Conservation (phyloP, 805 yeast genomes). For the Starmerella sirachaensis region DNA sequence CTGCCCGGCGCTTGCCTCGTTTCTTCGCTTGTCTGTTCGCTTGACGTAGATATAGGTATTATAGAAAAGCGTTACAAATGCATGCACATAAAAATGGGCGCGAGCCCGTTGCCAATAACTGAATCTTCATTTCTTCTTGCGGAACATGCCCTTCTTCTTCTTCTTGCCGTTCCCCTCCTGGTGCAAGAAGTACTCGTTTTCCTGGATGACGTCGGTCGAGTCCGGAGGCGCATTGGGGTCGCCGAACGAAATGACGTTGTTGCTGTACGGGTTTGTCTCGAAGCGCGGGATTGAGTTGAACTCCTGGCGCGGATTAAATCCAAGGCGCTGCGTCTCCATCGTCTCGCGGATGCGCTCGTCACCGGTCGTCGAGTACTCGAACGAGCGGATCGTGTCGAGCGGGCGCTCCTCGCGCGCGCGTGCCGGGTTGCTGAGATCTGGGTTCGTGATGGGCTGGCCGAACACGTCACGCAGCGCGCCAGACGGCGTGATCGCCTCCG, state of each 20-base stretch:
- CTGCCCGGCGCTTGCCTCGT: no score
- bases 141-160: slow-evolving; percentile 73
- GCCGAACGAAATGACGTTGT: slow-evolving; percentile 32
- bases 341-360: slow-evolving; percentile 69
- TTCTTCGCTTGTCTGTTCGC: no score
- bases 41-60: no score
- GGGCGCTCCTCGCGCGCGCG: slow-evolving; percentile 93
- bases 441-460: slow-evolving; percentile 64
- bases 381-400: slow-evolving; percentile 83
- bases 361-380: slow-evolving; percentile 90
- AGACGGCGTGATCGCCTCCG: slow-evolving; percentile 35
- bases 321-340: slow-evolving; percentile 63
- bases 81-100: no score
- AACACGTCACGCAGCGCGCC: slow-evolving; percentile 64
- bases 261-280: slow-evolving; percentile 30
- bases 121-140: slow-evolving; percentile 44
- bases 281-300: slow-evolving; percentile 46
- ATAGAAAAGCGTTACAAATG: no score
- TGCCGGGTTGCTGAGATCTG: slow-evolving; percentile 89
- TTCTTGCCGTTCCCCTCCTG: slow-evolving; percentile 37
- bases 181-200: slow-evolving; percentile 32
- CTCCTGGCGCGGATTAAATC: slow-evolving; percentile 72
- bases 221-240: slow-evolving; percentile 33
- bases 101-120: background rate
- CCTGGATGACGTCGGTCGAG: slow-evolving; percentile 25